Percentiles rank a stretch among this genome's conserved stretches.
Conservation (phyloP, 1,284 basidiomycete species). For the Irpex sp. region DNA sequence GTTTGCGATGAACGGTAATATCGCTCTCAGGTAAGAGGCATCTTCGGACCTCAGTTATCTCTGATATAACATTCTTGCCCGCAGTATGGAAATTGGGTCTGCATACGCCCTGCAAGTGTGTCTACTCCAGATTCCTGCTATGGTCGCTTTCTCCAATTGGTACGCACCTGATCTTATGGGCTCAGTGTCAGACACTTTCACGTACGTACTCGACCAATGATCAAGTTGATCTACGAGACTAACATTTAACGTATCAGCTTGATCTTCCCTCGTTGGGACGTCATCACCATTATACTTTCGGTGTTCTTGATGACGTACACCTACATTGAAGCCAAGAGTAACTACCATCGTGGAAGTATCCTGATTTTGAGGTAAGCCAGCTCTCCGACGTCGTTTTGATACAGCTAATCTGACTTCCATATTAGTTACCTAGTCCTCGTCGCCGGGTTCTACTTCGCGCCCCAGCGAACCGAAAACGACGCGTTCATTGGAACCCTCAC, state of each 20-base stretch:
- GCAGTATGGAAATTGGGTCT: slow-evolving; percentile 98
- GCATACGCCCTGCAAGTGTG: slow-evolving; percentile 99
- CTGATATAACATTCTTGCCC: neutral
- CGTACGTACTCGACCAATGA: slow-evolving; percentile 47
- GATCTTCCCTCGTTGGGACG: slow-evolving; percentile 99
- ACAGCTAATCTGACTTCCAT: neutral
- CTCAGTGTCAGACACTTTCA: slow-evolving; percentile 83
- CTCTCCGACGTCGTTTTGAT: neutral
- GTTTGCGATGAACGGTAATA: slow-evolving; percentile 98
- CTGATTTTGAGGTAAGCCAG: slow-evolving; percentile 77
- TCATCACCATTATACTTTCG: slow-evolving; percentile 89
- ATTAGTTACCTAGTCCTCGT: slow-evolving; percentile 13
- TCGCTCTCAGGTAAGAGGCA: slow-evolving; percentile 79
- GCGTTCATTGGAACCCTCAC: slow-evolving; percentile 15
- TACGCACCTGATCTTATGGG: slow-evolving; percentile 84
- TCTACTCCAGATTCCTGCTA: slow-evolving; percentile 95
- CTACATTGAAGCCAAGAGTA: slow-evolving; percentile 96
- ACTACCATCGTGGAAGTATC: slow-evolving; percentile 94
- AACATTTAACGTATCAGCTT: slow-evolving; percentile 48
- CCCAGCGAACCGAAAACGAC: slow-evolving; percentile 11
- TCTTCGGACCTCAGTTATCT: neutral
- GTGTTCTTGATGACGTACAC: slow-evolving; percentile 99
- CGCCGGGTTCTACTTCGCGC: slow-evolving; percentile 13
- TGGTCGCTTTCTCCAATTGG: slow-evolving; percentile 98
- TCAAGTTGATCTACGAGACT: slow-evolving; percentile 9